Evolutionary conservation across 148 eudicot genomes (phyloP).

Genomic region (Nyssa sinensis): DNA sequence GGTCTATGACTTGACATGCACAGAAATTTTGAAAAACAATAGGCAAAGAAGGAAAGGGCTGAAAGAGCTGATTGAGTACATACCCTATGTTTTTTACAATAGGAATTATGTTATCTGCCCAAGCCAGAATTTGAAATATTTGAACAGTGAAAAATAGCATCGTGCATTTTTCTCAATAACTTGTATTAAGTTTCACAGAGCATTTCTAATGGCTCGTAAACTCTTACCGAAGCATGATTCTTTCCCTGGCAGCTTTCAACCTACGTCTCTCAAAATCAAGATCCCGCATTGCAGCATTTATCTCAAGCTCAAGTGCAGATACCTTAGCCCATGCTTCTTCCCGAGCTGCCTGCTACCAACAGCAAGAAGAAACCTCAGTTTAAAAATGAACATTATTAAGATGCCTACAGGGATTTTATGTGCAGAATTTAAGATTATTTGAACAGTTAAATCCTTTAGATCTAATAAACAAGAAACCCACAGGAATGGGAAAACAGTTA

Average conservation of each 20-base stretch:
- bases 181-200: background rate
- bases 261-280: conserved; percentile 90
- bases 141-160: background rate
- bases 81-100: background rate
- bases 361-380: conserved; percentile 39
- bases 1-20: no score
- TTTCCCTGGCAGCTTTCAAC: conserved; percentile 80
- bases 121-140: background rate
- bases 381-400: conserved; percentile 4
- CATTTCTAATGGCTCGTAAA: background rate
- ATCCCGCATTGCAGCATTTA: conserved; percentile 86
- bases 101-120: background rate
- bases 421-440: no score
- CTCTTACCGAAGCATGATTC: conserved; percentile 90
- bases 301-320: conserved; percentile 89
- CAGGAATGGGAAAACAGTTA: background rate
- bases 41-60: no score
- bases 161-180: conserved; percentile 3
- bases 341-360: conserved; percentile 97
- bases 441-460: background rate
- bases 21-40: no score
- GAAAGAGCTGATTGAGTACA: no score
- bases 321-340: conserved; percentile 99
- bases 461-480: background rate
- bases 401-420: background rate